Percentiles rank a stretch among this genome's conserved stretches.
Conservation (phyloP, 2,329 filamentous ascomycete genomes). For the Clarireedia homoeocarpa region DNA sequence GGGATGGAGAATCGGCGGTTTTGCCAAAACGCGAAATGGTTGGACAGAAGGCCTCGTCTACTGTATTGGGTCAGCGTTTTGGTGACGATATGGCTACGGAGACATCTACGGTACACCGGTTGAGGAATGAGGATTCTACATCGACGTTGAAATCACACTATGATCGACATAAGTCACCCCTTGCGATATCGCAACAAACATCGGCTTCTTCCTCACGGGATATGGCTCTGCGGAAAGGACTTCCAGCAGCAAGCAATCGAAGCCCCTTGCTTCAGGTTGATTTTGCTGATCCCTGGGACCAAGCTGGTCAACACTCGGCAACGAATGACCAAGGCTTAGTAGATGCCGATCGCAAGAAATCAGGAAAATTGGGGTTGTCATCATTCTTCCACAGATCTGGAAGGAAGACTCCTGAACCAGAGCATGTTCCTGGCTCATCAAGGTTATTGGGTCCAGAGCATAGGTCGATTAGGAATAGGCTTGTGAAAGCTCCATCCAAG, state of each 20-base stretch:
- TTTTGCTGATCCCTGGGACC: constrained; percentile 3
- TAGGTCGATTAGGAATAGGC: constrained; percentile 13
- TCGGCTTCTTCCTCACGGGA: constrained; percentile 35
- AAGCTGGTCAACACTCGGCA: background rate
- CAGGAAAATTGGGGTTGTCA: constrained; percentile 24
- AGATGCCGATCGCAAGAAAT: constrained; percentile 21
- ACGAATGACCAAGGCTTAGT: background rate
- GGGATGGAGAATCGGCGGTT: constrained; percentile 23
- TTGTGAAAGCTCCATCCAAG: constrained; percentile 22
- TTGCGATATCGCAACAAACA: constrained; percentile 35
- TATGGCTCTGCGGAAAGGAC: constrained; percentile 32
- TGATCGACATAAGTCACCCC: constrained; percentile 34
- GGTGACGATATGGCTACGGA: constrained; percentile 30
- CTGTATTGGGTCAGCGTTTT: constrained; percentile 34
- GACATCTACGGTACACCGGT: constrained; percentile 25
- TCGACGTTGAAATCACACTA: constrained; percentile 40
- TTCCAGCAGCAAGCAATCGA: constrained; percentile 22
- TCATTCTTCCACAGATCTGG: constrained; percentile 24
- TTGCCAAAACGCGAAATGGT: constrained; percentile 23
- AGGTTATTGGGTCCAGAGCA: constrained; percentile 8
- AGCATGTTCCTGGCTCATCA: constrained; percentile 8
- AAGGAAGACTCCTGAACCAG: constrained; percentile 12
- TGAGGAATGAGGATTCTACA: constrained; percentile 34
- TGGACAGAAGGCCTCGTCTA: constrained; percentile 39
- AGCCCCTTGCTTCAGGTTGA: constrained; percentile 24